Conservation (phyloP, 2,329 filamentous ascomycete species). For the Keithomyces neogunnii region DNA sequence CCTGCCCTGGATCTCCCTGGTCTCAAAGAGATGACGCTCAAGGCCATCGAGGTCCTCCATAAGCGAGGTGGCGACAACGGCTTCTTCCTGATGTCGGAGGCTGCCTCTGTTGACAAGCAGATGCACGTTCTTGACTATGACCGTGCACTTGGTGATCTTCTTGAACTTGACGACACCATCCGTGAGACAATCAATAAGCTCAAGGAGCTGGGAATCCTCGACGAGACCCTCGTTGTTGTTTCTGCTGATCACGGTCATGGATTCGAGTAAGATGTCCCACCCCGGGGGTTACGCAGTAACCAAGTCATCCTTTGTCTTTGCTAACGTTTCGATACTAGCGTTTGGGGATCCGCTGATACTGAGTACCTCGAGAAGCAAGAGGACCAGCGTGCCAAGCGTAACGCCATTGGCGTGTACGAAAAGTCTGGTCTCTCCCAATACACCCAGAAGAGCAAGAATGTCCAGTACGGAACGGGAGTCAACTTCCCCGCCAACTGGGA, state of each 20-base stretch:
- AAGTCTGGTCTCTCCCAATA: conserved; percentile 71
- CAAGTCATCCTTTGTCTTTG: conserved; percentile 2
- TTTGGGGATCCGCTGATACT: conserved; percentile 75
- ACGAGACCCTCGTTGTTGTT: conserved; percentile 71
- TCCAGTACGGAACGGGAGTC: conserved; percentile 63
- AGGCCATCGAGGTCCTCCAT: conserved; percentile 74
- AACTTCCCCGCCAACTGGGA: conserved; percentile 82
- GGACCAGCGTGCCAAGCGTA: conserved; percentile 63
- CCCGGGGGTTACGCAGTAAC: no score
- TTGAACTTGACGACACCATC: conserved; percentile 79
- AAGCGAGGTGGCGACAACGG: conserved; percentile 58
- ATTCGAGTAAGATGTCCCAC: conserved; percentile 49
- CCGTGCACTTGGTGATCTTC: conserved; percentile 72
- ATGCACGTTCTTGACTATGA: conserved; percentile 85
- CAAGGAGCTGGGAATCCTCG: conserved; percentile 53
- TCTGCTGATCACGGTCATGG: conserved; percentile 87
- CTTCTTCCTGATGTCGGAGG: conserved; percentile 84
- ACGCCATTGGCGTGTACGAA: conserved; percentile 65
- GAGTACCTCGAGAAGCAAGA: conserved; percentile 60
- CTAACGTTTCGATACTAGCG: conserved; percentile 25
- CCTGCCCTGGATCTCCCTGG: conserved; percentile 70
- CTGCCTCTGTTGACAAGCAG: conserved; percentile 80
- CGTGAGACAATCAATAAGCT: conserved; percentile 67
- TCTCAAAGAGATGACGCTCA: conserved; percentile 83
- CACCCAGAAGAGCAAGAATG: conserved; percentile 45